A percentile compares a stretch with the other conserved stretches of the same genome.
These are phyloP conservation scores for Flaveria trinervia DNA, from an alignment of 129 eudicot genomes.

Conservation along the genomic window DNA sequence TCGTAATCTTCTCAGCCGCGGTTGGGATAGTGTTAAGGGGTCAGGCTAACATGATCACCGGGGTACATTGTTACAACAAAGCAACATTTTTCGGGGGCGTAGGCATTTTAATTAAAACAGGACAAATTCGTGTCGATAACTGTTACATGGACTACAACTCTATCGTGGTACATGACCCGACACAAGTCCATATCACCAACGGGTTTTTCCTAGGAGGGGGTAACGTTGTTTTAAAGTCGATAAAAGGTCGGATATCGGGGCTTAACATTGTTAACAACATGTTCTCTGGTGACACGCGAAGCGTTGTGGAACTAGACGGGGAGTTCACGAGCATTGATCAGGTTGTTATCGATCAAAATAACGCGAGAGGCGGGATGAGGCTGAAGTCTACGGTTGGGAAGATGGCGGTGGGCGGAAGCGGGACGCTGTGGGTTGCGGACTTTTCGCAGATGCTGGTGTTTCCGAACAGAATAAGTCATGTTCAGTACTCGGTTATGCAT, in stretches of 20 bases:
- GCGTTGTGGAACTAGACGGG: constrained; percentile 55
- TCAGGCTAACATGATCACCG: constrained; percentile 66
- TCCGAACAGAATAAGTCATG: constrained; percentile 60
- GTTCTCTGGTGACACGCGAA: constrained; percentile 48
- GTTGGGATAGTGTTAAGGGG: constrained; percentile 61
- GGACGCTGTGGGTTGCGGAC: constrained; percentile 69
- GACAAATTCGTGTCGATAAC: constrained; percentile 49
- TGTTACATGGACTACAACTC: constrained; percentile 66
- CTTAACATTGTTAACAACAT: constrained; percentile 55
- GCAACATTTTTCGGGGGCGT: constrained; percentile 71
- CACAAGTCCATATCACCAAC: constrained; percentile 50
- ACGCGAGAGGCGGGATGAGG: constrained; percentile 66
- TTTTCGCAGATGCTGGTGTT: constrained; percentile 54
- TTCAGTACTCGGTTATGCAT: constrained; percentile 62
- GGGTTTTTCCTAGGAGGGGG: constrained; percentile 78
- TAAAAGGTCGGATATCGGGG: constrained; percentile 54
- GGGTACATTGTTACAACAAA: constrained; percentile 80
- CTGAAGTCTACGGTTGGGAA: constrained; percentile 60
- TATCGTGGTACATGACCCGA: constrained; percentile 64
- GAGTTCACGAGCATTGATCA: constrained; percentile 54
- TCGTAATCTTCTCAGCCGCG: constrained; percentile 65
- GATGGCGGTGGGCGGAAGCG: constrained; percentile 57
- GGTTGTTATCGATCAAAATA: constrained; percentile 63
- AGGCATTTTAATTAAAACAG: constrained; percentile 59
- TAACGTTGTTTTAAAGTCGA: constrained; percentile 54